These are phyloP conservation scores for Capronia americana DNA, from an alignment of 2,329 filamentous ascomycete species.

Conservation along the genomic window DNA sequence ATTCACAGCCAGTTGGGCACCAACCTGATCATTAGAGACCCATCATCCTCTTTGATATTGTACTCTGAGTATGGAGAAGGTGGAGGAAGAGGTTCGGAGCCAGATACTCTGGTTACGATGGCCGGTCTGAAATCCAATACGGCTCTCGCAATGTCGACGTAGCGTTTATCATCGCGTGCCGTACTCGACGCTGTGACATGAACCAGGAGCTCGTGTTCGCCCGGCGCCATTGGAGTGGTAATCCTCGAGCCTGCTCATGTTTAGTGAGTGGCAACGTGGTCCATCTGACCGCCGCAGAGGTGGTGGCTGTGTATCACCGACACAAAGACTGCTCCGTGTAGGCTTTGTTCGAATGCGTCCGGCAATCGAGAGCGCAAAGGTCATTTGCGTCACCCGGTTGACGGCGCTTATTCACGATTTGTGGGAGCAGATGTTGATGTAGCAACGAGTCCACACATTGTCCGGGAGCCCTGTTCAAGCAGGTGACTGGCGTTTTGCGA, in stretches of 20 bases:
- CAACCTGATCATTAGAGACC: constrained; percentile 16
- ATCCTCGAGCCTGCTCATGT: constrained; percentile 6
- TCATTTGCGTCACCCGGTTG: not conserved
- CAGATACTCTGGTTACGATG: constrained; percentile 39
- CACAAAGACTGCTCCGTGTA: constrained; percentile 3
- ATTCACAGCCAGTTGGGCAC: constrained; percentile 11
- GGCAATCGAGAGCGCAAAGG: not conserved
- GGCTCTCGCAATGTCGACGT: constrained; percentile 48
- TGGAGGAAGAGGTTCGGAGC: constrained; percentile 24
- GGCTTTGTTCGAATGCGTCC: not conserved
- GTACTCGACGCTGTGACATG: constrained; percentile 50
- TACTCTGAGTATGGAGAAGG: not conserved
- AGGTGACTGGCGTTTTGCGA: not conserved
- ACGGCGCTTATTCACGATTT: not conserved
- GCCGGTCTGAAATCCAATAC: constrained; percentile 45
- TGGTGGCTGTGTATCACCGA: not conserved
- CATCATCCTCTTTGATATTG: not conserved
- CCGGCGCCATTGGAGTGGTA: constrained; percentile 20
- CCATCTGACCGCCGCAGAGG: not conserved
- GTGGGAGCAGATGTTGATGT: not conserved
- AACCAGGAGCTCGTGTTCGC: constrained; percentile 48
- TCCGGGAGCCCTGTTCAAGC: not conserved
- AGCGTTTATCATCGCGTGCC: constrained; percentile 47
- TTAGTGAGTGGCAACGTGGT: constrained; percentile 1
- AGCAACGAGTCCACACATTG: not conserved